phyloP scores from a whole-genome alignment of 306 rosid species.

The Quercus cerris region DNA sequence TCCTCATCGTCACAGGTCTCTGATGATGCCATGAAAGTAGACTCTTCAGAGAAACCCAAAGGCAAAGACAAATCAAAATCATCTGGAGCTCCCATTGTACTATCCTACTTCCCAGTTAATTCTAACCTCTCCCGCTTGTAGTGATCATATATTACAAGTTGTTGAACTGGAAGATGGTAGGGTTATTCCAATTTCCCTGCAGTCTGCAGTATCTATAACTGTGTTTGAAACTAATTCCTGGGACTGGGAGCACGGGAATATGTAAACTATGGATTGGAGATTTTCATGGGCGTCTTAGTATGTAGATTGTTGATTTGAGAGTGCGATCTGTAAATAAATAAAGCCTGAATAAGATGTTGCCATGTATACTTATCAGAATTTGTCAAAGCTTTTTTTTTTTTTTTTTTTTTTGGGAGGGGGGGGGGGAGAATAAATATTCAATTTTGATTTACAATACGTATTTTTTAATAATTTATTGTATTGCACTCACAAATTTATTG shows the following conservation, averaged over 20 bases:
- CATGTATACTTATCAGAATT: neutral
- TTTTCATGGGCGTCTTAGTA: too few relatives aligned
- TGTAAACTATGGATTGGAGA: too few relatives aligned
- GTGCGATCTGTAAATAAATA: neutral
- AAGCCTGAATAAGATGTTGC: neutral
- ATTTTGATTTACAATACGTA: too few relatives aligned
- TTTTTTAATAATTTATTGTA: too few relatives aligned
- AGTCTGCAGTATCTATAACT: too few relatives aligned
- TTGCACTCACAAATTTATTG: too few relatives aligned
- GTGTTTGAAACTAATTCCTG: too few relatives aligned
- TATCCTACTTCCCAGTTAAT: slow-evolving; percentile 14
- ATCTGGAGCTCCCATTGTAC: neutral
- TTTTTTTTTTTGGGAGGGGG: accelerated
- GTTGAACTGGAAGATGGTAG: too few relatives aligned
- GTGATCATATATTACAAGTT: neutral
- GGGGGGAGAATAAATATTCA: too few relatives aligned
- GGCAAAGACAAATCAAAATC: neutral
- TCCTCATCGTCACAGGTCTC: neutral
- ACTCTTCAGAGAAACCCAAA: neutral
- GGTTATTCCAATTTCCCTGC: too few relatives aligned
- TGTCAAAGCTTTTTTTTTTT: neutral
- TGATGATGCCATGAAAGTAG: neutral
- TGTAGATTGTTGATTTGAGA: neutral
- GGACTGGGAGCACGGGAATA: too few relatives aligned
- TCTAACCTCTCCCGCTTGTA: slow-evolving; percentile 14